Base-by-base conservation (phyloP, 495 filamentous ascomycete genomes). In the Aspergillus asperescens region DNA sequence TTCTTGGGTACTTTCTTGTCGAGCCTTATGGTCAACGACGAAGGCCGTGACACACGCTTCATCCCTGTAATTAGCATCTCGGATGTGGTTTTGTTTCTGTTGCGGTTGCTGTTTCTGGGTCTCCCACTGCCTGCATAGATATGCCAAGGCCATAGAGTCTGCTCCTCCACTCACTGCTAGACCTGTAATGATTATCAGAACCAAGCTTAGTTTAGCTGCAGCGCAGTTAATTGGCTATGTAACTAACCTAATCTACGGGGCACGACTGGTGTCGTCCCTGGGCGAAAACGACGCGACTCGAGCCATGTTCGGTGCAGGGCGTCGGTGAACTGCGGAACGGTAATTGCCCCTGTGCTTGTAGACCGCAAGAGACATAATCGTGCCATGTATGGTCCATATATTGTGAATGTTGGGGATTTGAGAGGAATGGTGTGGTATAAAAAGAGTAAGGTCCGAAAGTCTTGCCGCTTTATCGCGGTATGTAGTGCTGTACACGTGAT, bases 141-240 rank as follows among this genome's bases (percentile, higher is more conserved):
- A 78, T 35, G 90, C 89, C 31, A 98, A 72, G 18, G 91, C 92
- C 90, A 96, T 98, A 4, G 93, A 97, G 61, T 98, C 93, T 12
- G 93, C 87, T 13, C 93, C 93, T 6, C 93, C 93, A 64, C 92
- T 96, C 40, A 97, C 71, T 9, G 92, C 92, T 23, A 96, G 70
- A 50, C 80, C 92, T 94, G 57, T 1, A 20, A 9, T 12, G n/a
- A 34, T 54, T 10, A 34, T 50, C 16, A 45, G 16, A 9, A 18
- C 48, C 27, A 35, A 1, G 15, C 7, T 41, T 19, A 4, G 18
- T 19, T 39, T 8, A n/a, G 18, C 2, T 39, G 18, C 5, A 7
- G 3, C 5, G 3, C 4, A 6, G 10, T n/a, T 3, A 24, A 24
- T 4, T 5, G 16, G 16, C 12, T 37, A 25, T 18, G 5, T 28